These are phyloP conservation scores for Cercis canadensis DNA, from an alignment of 306 rosid genomes.

Conservation along the genomic window DNA sequence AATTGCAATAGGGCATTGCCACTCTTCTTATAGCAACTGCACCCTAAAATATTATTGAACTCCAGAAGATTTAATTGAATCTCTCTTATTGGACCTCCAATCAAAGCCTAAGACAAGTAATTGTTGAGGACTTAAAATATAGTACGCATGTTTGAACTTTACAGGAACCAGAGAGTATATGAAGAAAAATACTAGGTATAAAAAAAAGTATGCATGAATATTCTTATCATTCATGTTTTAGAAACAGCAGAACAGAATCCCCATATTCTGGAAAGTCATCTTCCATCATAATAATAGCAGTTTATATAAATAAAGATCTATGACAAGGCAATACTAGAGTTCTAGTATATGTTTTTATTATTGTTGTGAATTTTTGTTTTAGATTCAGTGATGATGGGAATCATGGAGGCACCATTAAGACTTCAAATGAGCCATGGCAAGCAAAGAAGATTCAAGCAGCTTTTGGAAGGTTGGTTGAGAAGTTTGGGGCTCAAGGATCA, in stretches of 20 bases:
- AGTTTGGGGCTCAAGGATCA: too few species aligned
- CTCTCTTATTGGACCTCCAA: slow-evolving; percentile 86
- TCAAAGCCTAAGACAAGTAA: slow-evolving; percentile 61
- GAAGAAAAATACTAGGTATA: slow-evolving; percentile 9
- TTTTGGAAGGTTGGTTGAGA: too few species aligned
- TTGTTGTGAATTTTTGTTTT: too few species aligned
- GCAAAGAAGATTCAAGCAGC: too few species aligned
- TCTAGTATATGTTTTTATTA: too few species aligned
- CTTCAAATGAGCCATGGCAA: too few species aligned
- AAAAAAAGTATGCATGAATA: slow-evolving; percentile 7
- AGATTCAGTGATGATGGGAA: too few species aligned
- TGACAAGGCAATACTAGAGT: too few species aligned
- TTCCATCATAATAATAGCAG: background rate
- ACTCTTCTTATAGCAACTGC: slow-evolving; percentile 76
- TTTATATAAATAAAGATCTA: slow-evolving; percentile 12
- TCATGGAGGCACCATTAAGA: too few species aligned
- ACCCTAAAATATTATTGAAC: slow-evolving; percentile 66
- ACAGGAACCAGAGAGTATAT: slow-evolving; percentile 1
- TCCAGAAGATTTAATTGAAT: slow-evolving; percentile 91
- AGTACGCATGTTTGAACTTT: slow-evolving; percentile 23
- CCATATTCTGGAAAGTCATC: background rate
- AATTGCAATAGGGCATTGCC: slow-evolving; percentile 56
- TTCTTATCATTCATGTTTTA: slow-evolving; percentile 5
- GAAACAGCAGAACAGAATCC: background rate
- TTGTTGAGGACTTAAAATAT: slow-evolving; percentile 16